Evolutionary conservation across 495 filamentous ascomycete species (phyloP), one percentile per base, ranked within the genome.

Genomic region (Aspergillus conjunctus): DNA sequence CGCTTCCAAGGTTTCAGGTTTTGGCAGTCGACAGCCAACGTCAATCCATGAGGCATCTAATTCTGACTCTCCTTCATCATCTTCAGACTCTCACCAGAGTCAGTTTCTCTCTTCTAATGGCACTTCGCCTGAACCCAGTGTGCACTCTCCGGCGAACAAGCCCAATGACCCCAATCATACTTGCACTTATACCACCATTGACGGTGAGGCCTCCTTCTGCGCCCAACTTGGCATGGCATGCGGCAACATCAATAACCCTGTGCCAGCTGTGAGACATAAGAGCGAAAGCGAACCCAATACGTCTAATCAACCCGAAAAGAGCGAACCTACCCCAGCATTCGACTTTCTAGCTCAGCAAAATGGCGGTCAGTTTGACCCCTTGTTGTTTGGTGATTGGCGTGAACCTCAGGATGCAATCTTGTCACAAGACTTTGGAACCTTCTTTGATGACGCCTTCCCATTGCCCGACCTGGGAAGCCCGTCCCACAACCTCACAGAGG

Each of bases 381-480:
- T 91, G 33, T 82, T 98, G 2, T 99, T 98, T 72, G 89, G 89
- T 53, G 92, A 93, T 64, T 98, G 97, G 75, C 87, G 94, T 41
- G 95, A 99, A 66, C 88, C 90, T 7, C 91, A 96, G 65, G 90
- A 91, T 58, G 89, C 86, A 55, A 78, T 88, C 9, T 69, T 82
- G 7, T 84, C 84, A 37, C 87, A 86, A 61, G 90, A 92, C 68
- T 84, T 85, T 60, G 83, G 82, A 21, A 87, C 84, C 57, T 95
- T 94, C 78, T 94, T 95, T 74, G 89, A 92, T 67, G 93, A 97
- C 51, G 92, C 91, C 1, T 91, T 95, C 72, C 85, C 91, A 18
- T 71, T 87, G 14, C 81, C 85, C 26, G 91, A 95, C 59, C 86
- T 94, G 63, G 81, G 83, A 21, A 90, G 85, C 45, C 88, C 91